Evolutionary conservation across 2,329 filamentous ascomycete species (phyloP).

Genomic region (Hypoxylon sp.): DNA sequence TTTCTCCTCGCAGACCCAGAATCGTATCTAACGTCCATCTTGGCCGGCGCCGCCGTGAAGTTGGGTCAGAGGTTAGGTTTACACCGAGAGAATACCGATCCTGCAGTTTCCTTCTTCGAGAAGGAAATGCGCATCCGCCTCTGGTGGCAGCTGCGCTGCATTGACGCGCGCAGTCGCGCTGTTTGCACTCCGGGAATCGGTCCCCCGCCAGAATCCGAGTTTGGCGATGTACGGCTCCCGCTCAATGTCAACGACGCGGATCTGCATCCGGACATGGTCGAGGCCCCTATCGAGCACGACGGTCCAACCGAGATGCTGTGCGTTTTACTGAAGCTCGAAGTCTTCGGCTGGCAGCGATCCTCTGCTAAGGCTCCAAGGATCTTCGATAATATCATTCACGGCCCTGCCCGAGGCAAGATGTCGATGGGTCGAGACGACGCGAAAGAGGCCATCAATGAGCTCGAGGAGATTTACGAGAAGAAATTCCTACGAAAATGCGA

Average conservation of each 20-base stretch:
- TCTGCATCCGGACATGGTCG: background rate
- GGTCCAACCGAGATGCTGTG: background rate
- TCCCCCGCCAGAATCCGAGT: background rate
- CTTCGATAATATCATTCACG: background rate
- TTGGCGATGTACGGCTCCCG: background rate
- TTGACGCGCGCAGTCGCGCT: background rate
- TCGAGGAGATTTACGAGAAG: background rate
- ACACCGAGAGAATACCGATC: background rate
- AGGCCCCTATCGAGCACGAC: background rate
- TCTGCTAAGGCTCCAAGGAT: background rate
- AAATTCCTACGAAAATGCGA: background rate
- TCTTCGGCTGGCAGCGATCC: background rate
- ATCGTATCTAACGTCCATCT: background rate
- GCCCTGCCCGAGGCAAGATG: background rate
- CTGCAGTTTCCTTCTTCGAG: background rate
- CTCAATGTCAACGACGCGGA: background rate
- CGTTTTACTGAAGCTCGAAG: background rate
- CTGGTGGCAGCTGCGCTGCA: background rate
- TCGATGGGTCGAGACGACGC: background rate
- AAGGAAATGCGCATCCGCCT: background rate
- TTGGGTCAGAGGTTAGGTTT: background rate
- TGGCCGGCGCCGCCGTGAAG: background rate
- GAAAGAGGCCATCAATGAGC: background rate
- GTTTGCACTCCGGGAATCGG: background rate
- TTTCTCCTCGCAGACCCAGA: background rate